Percentiles rank a stretch among this genome's conserved stretches.
Evolutionary conservation across 345 rosid species (phyloP).

Genomic region (Populus pruinosa): DNA sequence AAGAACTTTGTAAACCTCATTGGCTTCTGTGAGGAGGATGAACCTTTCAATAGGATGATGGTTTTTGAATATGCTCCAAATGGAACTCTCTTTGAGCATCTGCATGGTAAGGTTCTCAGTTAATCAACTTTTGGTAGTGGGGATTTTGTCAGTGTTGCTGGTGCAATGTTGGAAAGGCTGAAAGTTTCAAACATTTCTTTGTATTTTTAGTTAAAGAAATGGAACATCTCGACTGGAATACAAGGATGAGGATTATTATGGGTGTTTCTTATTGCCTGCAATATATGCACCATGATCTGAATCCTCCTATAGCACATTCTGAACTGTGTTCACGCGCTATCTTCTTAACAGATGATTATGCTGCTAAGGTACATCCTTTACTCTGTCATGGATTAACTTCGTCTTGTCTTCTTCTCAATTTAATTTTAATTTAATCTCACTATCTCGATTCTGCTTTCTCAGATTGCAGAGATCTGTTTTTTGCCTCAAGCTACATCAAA

Average conservation of each 20-base stretch:
- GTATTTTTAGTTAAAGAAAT: conserved; percentile 59
- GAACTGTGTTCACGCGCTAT: conserved; percentile 41
- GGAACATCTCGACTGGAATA: conserved; percentile 90
- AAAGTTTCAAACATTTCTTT: conserved; percentile 11
- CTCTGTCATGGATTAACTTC: background rate
- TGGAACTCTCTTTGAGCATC: conserved; percentile 79
- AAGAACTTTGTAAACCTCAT: conserved; percentile 91
- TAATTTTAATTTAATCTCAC: background rate
- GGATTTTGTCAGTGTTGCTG: background rate
- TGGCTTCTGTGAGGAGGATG: conserved; percentile 82
- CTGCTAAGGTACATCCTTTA: conserved; percentile 65
- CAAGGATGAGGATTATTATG: conserved; percentile 85
- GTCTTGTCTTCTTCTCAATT: background rate
- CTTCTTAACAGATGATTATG: conserved; percentile 83
- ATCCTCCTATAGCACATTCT: conserved; percentile 64
- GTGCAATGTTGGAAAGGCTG: conserved; percentile 12
- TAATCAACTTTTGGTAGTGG: background rate
- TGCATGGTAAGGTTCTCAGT: conserved; percentile 54
- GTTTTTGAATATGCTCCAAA: conserved; percentile 98
- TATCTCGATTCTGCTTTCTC: conserved; percentile 6
- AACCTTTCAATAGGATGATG: conserved; percentile 94
- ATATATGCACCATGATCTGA: conserved; percentile 84
- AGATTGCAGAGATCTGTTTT: conserved; percentile 62
- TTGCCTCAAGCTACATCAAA: conserved; percentile 21
- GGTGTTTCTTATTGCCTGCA: conserved; percentile 88